Base-by-base conservation (phyloP, 2,329 filamentous ascomycete species). In the Aspergillus ruber region DNA sequence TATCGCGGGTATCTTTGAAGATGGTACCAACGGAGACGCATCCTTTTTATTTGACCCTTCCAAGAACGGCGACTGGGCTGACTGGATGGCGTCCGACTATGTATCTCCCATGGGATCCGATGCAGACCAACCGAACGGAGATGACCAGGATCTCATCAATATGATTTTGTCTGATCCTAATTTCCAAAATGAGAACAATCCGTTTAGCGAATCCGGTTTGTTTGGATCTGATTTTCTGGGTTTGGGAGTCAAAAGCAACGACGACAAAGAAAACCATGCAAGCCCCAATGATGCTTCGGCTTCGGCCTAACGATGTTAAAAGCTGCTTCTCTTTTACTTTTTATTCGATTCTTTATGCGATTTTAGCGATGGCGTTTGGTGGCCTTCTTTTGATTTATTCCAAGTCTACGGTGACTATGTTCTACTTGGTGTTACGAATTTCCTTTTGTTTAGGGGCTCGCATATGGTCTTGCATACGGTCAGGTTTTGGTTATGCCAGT, bases 1-100 rank as follows among this genome's bases (percentile, higher is more conserved):
- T 54, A 59, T 70, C 9, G 57, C 68, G 36, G 63, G 69, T 46
- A 70, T 71, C 21, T 68, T 71, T 35, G 64, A 69, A 17, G 55
- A 51, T 45, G 50, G 51, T 23, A 42, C 53, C 2, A 52, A 64
- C 13, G 47, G 57, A 8, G 58, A 66, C 39, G 52, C 59, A 1
- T 58, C 64, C 35, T 61, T 66, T 35, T 53, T 49, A 6, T 57
- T 70, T 17, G 59, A 57, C 21, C 54, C 56, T 12, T 47, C 53
- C 13, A 62, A 64, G 42, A 54, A 52, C 44, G 56, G 56, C 27
- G 58, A 59, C 52, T 71, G 68, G 68, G 56, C 59, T 1, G 64
- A 69, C 46, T 70, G 68, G 68, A 55, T 69, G 25, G 62, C 63
- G 25, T 58, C 61, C 1, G 59, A 67, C 46, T 68, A 63, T 29